Percentiles rank a stretch among this genome's conserved stretches.
Conservation (phyloP, 768 basidiomycete genomes). For the Termitomyces sp. region DNA sequence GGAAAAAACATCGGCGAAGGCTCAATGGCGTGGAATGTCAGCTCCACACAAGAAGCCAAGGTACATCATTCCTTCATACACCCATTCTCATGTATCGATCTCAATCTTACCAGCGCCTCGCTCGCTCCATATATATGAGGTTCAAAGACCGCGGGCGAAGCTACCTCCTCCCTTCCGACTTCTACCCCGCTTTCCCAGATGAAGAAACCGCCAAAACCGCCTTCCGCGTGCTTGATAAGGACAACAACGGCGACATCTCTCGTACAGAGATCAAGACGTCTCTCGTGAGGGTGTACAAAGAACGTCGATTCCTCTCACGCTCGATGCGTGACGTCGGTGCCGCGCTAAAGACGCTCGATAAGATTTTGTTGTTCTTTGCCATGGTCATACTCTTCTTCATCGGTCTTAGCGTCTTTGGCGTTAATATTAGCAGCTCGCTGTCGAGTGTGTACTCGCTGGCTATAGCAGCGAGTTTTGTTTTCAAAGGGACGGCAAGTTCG, state of each 20-base stretch:
- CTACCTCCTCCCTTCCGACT: conserved; percentile 68
- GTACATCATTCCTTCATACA: conserved; percentile 33
- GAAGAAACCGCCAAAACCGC: conserved; percentile 57
- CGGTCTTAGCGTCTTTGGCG: conserved; percentile 69
- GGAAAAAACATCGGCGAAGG: conserved; percentile 44
- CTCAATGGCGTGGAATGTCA: conserved; percentile 51
- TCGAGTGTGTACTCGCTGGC: conserved; percentile 72
- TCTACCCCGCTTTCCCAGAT: conserved; percentile 66
- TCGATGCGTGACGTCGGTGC: conserved; percentile 75
- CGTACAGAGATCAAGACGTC: conserved; percentile 73
- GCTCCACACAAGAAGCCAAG: conserved; percentile 66
- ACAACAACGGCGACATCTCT: conserved; percentile 75
- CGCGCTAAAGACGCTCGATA: conserved; percentile 64
- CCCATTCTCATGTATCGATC: not conserved
- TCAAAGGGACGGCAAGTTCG: conserved; percentile 69
- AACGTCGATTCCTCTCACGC: conserved; percentile 71
- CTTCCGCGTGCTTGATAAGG: conserved; percentile 75
- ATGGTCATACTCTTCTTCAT: conserved; percentile 69
- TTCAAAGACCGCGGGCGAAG: conserved; percentile 56
- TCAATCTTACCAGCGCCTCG: conserved; percentile 49
- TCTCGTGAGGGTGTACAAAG: conserved; percentile 71
- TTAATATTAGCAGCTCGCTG: conserved; percentile 61
- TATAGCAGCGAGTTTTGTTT: conserved; percentile 78
- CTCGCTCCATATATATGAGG: conserved; percentile 61
- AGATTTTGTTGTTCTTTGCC: conserved; percentile 62